These are phyloP conservation scores for Fusarium miscanthi DNA, from an alignment of 2,329 filamentous ascomycete species.

Conservation along the genomic window DNA sequence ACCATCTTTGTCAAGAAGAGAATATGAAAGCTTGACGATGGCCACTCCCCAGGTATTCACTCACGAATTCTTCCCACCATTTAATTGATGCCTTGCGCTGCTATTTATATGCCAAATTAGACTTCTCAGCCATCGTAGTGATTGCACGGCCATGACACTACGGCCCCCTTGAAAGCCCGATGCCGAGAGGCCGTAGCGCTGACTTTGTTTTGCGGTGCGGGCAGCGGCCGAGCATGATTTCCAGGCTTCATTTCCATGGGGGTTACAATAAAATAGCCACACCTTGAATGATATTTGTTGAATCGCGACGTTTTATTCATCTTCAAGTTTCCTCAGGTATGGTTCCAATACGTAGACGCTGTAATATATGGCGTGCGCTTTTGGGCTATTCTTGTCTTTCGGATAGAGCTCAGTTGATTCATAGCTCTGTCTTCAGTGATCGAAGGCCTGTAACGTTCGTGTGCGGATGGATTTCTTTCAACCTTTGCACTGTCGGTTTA, in stretches of 20 bases:
- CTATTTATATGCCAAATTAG: constrained; percentile 1
- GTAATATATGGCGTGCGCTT: background rate
- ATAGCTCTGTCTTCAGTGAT: background rate
- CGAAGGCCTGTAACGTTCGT: background rate
- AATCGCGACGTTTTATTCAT: background rate
- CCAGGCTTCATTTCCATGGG: background rate
- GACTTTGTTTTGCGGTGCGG: constrained; percentile 14
- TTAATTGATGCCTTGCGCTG: background rate
- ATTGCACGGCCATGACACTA: constrained; percentile 3
- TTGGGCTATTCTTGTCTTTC: background rate
- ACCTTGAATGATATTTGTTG: background rate
- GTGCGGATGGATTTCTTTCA: background rate
- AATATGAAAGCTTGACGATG: background rate
- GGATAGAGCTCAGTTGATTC: background rate
- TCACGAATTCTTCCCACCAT: background rate
- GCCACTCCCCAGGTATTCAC: background rate
- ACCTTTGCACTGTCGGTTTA: constrained; percentile 30
- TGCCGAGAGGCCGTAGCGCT: constrained; percentile 29
- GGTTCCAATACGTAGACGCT: background rate
- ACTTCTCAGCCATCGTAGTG: background rate
- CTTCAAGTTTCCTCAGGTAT: background rate
- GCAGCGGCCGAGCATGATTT: constrained; percentile 20
- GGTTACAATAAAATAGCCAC: background rate
- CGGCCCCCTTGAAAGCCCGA: constrained; percentile 23
- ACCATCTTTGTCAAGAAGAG: background rate